Percentiles rank a stretch among this genome's conserved stretches.
phyloP scores from a whole-genome alignment of 2,329 filamentous ascomycete species.

The Clarireedia hainanense region DNA sequence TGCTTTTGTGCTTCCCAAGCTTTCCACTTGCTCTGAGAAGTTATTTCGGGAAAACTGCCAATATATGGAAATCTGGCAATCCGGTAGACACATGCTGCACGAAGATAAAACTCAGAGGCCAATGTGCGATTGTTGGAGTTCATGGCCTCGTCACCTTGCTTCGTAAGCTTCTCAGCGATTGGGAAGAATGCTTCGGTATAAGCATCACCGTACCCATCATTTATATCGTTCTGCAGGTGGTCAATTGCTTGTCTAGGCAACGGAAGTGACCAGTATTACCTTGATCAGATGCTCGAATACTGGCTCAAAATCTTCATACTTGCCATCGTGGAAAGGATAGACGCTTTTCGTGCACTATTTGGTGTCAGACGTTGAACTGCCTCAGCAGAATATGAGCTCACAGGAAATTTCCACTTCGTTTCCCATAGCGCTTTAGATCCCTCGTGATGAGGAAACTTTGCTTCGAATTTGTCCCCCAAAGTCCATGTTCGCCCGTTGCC shows the following conservation, averaged over 20 bases:
- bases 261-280: conserved; percentile 28
- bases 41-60: conserved; percentile 32
- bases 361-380: not conserved
- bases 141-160: conserved; percentile 43
- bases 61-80: conserved; percentile 64
- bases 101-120: conserved; percentile 58
- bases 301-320: conserved; percentile 59
- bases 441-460: conserved; percentile 18
- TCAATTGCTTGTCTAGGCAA: not conserved
- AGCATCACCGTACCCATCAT: conserved; percentile 55
- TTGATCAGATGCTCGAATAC: conserved; percentile 57
- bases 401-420: conserved; percentile 66
- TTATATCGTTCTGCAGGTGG: conserved; percentile 41
- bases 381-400: conserved; percentile 29
- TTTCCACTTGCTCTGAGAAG: conserved; percentile 43
- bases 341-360: conserved; percentile 49
- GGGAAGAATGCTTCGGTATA: conserved; percentile 60
- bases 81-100: conserved; percentile 64
- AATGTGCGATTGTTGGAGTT: conserved; percentile 39
- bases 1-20: conserved; percentile 61
- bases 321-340: conserved; percentile 69
- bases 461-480: conserved; percentile 6
- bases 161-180: conserved; percentile 48
- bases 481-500: conserved; percentile 6
- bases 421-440: conserved; percentile 59